Conservation (phyloP, 2,329 filamentous ascomycete genomes). For the Aspergillus sp. region DNA sequence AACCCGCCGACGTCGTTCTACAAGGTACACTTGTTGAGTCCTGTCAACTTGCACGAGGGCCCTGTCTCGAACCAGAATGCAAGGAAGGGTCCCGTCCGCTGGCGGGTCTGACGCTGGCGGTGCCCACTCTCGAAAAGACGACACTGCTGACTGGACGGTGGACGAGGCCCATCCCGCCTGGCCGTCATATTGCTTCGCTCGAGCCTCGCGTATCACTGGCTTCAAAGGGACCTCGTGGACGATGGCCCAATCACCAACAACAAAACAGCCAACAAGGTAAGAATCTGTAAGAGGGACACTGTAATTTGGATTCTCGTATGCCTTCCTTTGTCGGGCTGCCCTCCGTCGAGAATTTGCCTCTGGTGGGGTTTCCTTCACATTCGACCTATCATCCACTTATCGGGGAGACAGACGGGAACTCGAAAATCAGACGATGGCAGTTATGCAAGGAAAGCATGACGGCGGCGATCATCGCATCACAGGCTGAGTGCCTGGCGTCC, state of each 20-base stretch:
- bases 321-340: background rate
- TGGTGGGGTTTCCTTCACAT: background rate
- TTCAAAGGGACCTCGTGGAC: background rate
- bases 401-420: background rate
- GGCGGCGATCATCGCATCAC: background rate
- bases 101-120: background rate
- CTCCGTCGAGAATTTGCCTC: background rate
- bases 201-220: slow-evolving; percentile 1
- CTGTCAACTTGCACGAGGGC: background rate
- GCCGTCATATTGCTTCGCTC: slow-evolving; percentile 13
- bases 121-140: background rate
- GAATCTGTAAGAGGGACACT: background rate
- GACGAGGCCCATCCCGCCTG: background rate
- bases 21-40: background rate
- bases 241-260: background rate
- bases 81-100: background rate
- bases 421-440: slow-evolving; percentile 5
- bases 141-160: background rate
- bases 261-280: background rate
- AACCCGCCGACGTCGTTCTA: background rate
- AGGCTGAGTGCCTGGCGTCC: background rate
- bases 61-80: slow-evolving; percentile 1
- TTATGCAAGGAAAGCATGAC: slow-evolving; percentile 1
- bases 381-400: slow-evolving; percentile 3
- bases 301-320: background rate